Percentiles rank a stretch among this genome's conserved stretches.
Conservation (phyloP, 2,329 filamentous ascomycete genomes). For the Cadophora gregata region DNA sequence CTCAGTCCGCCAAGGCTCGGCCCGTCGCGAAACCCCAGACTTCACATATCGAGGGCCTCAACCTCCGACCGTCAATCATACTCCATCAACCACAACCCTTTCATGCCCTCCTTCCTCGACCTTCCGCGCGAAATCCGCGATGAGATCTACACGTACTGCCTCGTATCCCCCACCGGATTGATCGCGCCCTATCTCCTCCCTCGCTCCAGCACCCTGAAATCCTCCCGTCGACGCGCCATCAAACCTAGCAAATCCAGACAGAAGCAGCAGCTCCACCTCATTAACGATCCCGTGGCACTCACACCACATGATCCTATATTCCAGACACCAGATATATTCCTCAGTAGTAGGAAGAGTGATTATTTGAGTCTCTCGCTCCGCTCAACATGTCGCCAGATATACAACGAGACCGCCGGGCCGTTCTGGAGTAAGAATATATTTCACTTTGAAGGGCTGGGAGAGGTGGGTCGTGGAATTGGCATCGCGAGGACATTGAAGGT, state of each 20-base stretch:
- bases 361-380: constrained; percentile 31
- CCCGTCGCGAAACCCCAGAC: constrained; percentile 18
- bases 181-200: constrained; percentile 16
- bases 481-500: constrained; percentile 24
- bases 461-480: not conserved
- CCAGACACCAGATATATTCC: not conserved
- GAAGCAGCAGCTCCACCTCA: constrained; percentile 18
- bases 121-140: constrained; percentile 37
- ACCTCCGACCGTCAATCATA: not conserved
- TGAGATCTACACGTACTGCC: constrained; percentile 30
- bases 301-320: constrained; percentile 12
- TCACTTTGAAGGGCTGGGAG: constrained; percentile 20
- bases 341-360: not conserved
- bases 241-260: not conserved
- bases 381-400: constrained; percentile 35
- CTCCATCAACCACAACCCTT: not conserved
- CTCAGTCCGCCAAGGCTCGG: constrained; percentile 7
- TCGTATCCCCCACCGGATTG: constrained; percentile 24
- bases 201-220: constrained; percentile 3
- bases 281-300: constrained; percentile 7
- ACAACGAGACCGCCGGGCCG: constrained; percentile 30
- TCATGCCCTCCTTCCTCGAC: constrained; percentile 30
- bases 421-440: constrained; percentile 36
- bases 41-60: not conserved
- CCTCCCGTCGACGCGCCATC: not conserved